Conservation (phyloP, 1,139 yeast species). For the Kurtzmaniella quercitrusa region DNA sequence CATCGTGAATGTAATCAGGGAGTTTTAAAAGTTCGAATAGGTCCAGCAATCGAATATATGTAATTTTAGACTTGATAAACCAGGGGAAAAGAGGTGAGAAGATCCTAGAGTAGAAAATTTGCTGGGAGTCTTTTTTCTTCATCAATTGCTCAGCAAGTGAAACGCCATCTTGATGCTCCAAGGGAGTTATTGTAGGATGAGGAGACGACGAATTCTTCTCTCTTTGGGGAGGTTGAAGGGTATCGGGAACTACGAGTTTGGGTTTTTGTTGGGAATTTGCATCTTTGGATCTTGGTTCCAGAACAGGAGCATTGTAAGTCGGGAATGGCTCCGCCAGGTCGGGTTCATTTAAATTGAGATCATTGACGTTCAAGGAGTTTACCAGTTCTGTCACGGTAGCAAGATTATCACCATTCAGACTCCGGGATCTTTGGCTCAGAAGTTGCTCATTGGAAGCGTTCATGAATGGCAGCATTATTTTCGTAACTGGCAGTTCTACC, state of each 20-base stretch:
- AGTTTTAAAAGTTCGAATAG: conserved; percentile 66
- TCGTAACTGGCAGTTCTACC: neutral
- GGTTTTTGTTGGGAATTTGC: neutral
- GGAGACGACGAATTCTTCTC: neutral
- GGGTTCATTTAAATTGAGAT: neutral
- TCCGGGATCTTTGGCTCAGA: neutral
- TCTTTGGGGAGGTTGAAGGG: neutral
- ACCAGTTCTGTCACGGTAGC: neutral
- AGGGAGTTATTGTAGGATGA: neutral
- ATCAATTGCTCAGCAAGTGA: conserved; percentile 81
- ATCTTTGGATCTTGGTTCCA: neutral
- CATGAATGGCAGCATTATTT: neutral
- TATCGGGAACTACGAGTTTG: neutral
- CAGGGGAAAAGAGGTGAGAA: conserved; percentile 61
- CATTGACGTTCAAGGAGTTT: neutral
- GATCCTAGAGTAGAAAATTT: conserved; percentile 59
- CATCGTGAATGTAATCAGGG: conserved; percentile 68
- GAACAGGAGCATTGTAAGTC: neutral
- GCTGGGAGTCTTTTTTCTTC: conserved; percentile 79
- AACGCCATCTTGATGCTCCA: conserved; percentile 44
- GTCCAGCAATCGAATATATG: conserved; percentile 60
- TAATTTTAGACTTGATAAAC: conserved; percentile 73
- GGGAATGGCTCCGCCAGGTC: neutral
- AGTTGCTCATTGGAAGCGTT: neutral
- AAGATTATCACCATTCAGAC: neutral